Conservation (phyloP, 257 asterid genomes). For the Striga asiatica region DNA sequence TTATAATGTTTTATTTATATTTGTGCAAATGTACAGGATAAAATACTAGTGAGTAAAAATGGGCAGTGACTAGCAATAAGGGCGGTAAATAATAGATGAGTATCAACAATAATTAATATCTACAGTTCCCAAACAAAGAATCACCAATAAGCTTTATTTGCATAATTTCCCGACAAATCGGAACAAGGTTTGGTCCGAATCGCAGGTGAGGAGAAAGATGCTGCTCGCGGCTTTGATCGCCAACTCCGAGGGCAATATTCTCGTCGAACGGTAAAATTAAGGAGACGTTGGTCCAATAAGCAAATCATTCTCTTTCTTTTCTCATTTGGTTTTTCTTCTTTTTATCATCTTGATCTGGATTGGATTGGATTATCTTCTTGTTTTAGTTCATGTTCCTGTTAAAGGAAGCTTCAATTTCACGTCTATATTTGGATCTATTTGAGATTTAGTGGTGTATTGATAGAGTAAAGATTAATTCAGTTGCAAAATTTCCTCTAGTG, state of each 20-base stretch:
- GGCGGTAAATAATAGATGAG: no score
- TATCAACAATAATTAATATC: no score
- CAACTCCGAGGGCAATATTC: constrained; percentile 89
- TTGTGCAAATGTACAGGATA: no score
- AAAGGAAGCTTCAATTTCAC: neutral
- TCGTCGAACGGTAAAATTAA: constrained; percentile 92
- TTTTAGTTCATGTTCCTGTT: constrained; percentile 1
- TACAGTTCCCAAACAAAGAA: no score
- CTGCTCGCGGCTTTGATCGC: constrained; percentile 79
- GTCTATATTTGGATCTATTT: neutral
- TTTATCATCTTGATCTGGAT: constrained; percentile 6
- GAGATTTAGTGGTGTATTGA: neutral
- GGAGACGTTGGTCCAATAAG: no score
- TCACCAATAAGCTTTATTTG: constrained; percentile 2
- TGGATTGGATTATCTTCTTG: neutral
- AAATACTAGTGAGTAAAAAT: no score
- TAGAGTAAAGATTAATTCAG: no score
- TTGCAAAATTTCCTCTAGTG: neutral
- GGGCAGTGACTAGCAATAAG: no score
- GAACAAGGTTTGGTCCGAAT: neutral
- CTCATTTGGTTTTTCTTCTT: neutral
- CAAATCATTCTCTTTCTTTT: neutral
- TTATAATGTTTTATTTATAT: no score
- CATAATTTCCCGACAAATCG: neutral
- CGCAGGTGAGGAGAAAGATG: constrained; percentile 27